A percentile compares a stretch with the other conserved stretches of the same genome.
Evolutionary conservation across 768 basidiomycete genomes (phyloP).

Genomic region (Chalciporus pseudorubinellus): DNA sequence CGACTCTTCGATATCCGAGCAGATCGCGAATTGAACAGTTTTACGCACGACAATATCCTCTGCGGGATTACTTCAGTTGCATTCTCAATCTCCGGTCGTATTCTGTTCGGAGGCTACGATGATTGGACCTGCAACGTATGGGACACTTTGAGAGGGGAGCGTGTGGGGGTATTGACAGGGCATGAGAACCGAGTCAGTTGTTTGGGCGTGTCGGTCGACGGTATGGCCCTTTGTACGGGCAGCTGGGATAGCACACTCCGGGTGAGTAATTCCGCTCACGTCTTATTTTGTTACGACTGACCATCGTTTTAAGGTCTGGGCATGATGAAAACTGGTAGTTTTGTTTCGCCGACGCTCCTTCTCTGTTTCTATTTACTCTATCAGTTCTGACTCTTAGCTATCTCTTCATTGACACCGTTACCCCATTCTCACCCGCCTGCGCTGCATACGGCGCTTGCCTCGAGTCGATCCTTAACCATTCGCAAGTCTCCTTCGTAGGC

Average conservation of each 20-base stretch:
- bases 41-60: constrained; percentile 97
- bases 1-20: constrained; percentile 97
- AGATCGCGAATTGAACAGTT: constrained; percentile 94
- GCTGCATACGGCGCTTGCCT: constrained; percentile 45
- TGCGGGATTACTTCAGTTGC: constrained; percentile 99
- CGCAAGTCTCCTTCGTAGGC: constrained; percentile 36
- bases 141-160: constrained; percentile 98
- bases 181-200: constrained; percentile 99
- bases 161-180: constrained; percentile 94
- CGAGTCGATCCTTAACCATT: constrained; percentile 60
- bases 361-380: constrained; percentile 20
- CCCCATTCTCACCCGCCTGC: constrained; percentile 53
- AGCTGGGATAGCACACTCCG: constrained; percentile 97
- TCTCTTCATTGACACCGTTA: constrained; percentile 51
- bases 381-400: constrained; percentile 21
- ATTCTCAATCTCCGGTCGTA: constrained; percentile 96
- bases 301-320: constrained; percentile 66
- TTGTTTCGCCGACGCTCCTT: constrained; percentile 26
- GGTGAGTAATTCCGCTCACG: constrained; percentile 46
- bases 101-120: constrained; percentile 98
- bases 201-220: constrained; percentile 92
- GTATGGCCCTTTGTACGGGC: constrained; percentile 98
- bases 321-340: constrained; percentile 46
- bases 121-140: constrained; percentile 99
- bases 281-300: constrained; percentile 1